These are phyloP conservation scores for Tolypocladium inflatum DNA, from an alignment of 2,329 filamentous ascomycete genomes.

Conservation along the genomic window DNA sequence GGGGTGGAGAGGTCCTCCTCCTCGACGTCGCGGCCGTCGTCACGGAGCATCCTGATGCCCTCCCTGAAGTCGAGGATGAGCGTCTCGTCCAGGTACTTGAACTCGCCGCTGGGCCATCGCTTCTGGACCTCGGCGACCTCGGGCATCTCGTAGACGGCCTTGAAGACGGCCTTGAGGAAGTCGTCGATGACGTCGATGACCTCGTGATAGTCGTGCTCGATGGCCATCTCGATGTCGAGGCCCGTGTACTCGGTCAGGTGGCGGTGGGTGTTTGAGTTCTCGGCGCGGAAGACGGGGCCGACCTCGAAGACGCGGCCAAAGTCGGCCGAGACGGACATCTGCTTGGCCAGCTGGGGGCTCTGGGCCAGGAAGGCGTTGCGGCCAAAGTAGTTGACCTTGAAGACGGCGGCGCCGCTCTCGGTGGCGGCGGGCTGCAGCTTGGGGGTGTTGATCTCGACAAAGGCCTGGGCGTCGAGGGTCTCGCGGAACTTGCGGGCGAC, in stretches of 20 bases:
- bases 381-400: slow-evolving; percentile 86
- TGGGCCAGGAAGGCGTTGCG: slow-evolving; percentile 82
- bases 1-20: slow-evolving; percentile 81
- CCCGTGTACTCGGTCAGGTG: slow-evolving; percentile 94
- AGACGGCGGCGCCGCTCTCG: slow-evolving; percentile 85
- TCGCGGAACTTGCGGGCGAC: slow-evolving; percentile 73
- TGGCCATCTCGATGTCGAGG: slow-evolving; percentile 85
- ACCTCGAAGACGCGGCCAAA: slow-evolving; percentile 80
- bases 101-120: slow-evolving; percentile 77
- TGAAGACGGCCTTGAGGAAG: slow-evolving; percentile 66
- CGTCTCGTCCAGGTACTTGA: slow-evolving; percentile 80
- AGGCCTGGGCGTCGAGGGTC: slow-evolving; percentile 64
- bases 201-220: slow-evolving; percentile 84
- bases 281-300: slow-evolving; percentile 70
- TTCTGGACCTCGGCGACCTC: slow-evolving; percentile 74
- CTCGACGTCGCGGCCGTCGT: slow-evolving; percentile 68
- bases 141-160: slow-evolving; percentile 32
- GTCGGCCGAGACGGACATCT: slow-evolving; percentile 85
- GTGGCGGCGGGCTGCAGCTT: slow-evolving; percentile 86
- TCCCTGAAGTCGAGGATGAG: slow-evolving; percentile 73
- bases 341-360: slow-evolving; percentile 85
- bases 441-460: slow-evolving; percentile 89
- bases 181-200: slow-evolving; percentile 69
- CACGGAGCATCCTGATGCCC: slow-evolving; percentile 71
- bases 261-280: slow-evolving; percentile 91